Evolutionary conservation across 2,329 filamentous ascomycete genomes (phyloP).

Genomic region (Pestalotiopsis sp.): DNA sequence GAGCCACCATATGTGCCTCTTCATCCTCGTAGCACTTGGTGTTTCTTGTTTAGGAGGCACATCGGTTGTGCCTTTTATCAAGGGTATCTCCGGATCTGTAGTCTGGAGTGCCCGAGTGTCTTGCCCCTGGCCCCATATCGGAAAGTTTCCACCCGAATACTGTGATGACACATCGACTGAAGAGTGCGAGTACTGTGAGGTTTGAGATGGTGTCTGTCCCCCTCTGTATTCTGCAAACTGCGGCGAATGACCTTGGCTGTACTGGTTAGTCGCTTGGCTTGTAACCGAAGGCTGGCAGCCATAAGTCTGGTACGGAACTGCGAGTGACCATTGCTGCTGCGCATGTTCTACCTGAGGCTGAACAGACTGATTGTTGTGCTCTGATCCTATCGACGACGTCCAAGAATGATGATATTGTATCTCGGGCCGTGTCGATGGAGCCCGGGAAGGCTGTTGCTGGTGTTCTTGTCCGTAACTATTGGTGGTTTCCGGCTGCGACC

Average conservation of each 20-base stretch:
- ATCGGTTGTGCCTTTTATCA: slow-evolving; percentile 11
- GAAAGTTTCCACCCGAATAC: neutral
- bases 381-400: neutral
- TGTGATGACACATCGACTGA: neutral
- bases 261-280: neutral
- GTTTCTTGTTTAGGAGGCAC: neutral
- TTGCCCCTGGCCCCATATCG: neutral
- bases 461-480: neutral
- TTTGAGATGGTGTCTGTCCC: neutral
- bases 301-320: neutral
- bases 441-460: neutral
- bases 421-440: neutral
- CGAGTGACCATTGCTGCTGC: neutral
- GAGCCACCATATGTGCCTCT: slow-evolving; percentile 21
- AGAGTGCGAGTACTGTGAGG: neutral
- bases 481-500: neutral
- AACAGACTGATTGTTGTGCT: neutral
- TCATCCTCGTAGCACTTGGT: neutral
- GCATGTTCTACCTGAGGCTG: neutral
- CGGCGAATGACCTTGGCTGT: neutral
- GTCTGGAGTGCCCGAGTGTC: neutral
- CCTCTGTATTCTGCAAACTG: neutral
- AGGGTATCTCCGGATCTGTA: slow-evolving; percentile 11
- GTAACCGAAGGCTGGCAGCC: neutral
- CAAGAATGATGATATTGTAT: neutral